A percentile compares a stretch with the other conserved stretches of the same genome.
These are phyloP conservation scores for Omphalea diandra DNA, from an alignment of 441 rosid genomes.

Conservation along the genomic window DNA sequence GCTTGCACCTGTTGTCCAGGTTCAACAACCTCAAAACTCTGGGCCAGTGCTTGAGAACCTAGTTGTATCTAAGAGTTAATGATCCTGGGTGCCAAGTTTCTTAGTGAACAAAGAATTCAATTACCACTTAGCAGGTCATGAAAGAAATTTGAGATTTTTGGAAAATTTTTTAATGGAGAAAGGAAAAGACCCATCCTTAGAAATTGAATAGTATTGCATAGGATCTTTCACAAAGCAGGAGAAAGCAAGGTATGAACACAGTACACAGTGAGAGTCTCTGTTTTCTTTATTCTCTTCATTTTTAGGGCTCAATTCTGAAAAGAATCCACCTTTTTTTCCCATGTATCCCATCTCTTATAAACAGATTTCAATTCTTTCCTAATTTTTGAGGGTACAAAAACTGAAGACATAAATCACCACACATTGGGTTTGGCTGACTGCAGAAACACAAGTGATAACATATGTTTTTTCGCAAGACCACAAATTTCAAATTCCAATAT, in stretches of 20 bases:
- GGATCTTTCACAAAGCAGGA: neutral
- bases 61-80: neutral
- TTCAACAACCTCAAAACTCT: neutral
- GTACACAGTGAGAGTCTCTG: neutral
- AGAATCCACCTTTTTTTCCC: neutral
- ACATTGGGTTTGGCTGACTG: neutral
- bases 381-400: neutral
- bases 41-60: neutral
- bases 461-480: neutral
- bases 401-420: neutral
- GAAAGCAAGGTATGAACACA: neutral
- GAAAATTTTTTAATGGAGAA: neutral
- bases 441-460: neutral
- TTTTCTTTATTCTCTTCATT: neutral
- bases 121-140: neutral
- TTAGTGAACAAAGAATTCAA: neutral
- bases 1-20: neutral
- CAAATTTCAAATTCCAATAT: neutral
- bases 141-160: neutral
- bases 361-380: neutral
- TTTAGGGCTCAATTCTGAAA: neutral
- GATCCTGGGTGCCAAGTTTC: neutral
- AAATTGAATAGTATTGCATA: neutral
- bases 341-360: constrained; percentile 9
- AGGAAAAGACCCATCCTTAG: neutral